Conservation (phyloP, 2,329 filamentous ascomycete species). For the Fusarium guadeloupense region DNA sequence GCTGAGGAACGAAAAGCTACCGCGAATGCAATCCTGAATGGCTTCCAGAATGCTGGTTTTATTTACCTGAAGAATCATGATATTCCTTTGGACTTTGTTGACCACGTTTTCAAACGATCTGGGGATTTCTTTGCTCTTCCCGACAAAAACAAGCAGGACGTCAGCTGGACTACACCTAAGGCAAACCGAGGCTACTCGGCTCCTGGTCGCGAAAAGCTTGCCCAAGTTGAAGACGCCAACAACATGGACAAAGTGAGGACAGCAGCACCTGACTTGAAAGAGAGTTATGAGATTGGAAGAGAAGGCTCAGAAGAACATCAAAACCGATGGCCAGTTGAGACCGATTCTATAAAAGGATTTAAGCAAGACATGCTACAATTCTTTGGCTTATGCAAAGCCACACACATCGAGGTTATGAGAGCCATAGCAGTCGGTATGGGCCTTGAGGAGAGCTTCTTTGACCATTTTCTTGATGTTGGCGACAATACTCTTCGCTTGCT, state of each 20-base stretch:
- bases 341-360: slow-evolving; percentile 60
- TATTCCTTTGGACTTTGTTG: slow-evolving; percentile 67
- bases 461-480: slow-evolving; percentile 73
- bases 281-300: slow-evolving; percentile 71
- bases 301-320: slow-evolving; percentile 66
- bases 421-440: slow-evolving; percentile 84
- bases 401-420: slow-evolving; percentile 85
- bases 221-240: slow-evolving; percentile 59
- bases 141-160: slow-evolving; percentile 67
- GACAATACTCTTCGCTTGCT: slow-evolving; percentile 78
- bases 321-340: slow-evolving; percentile 77
- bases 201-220: slow-evolving; percentile 76
- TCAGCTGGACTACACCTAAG: slow-evolving; percentile 76
- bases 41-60: slow-evolving; percentile 88
- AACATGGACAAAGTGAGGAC: slow-evolving; percentile 68
- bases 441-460: slow-evolving; percentile 77
- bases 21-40: slow-evolving; percentile 76
- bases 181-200: slow-evolving; percentile 79
- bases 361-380: slow-evolving; percentile 78
- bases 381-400: slow-evolving; percentile 67
- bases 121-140: slow-evolving; percentile 76
- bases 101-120: slow-evolving; percentile 72
- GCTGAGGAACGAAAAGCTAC: slow-evolving; percentile 68
- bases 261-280: slow-evolving; percentile 71
- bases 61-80: slow-evolving; percentile 86